These are phyloP conservation scores for Trichoderma aggressivum DNA, from an alignment of 2,329 filamentous ascomycete species.

Conservation along the genomic window DNA sequence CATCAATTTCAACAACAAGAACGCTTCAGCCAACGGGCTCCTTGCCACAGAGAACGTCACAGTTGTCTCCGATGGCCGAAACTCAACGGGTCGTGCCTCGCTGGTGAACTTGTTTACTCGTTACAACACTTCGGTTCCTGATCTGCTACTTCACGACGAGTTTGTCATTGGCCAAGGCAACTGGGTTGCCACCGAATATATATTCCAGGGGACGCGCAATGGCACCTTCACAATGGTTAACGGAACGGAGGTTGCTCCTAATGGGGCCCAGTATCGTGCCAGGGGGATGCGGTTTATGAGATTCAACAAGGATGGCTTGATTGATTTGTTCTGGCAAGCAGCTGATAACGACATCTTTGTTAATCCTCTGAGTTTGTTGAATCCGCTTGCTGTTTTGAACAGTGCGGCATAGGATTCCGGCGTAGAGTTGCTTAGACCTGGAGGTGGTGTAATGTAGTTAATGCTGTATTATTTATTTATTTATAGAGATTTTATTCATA, in stretches of 20 bases:
- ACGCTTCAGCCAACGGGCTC: not conserved
- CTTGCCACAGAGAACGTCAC: not conserved
- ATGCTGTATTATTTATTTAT: not conserved
- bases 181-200: conserved; percentile 5
- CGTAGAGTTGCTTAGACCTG: not conserved
- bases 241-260: not conserved
- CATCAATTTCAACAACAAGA: not conserved
- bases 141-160: not conserved
- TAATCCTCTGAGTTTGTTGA: not conserved
- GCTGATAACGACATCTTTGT: not conserved
- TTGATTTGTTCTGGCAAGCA: conserved; percentile 11
- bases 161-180: conserved; percentile 2
- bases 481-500: not conserved
- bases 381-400: not conserved
- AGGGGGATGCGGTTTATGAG: conserved; percentile 4
- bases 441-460: not conserved
- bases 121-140: conserved; percentile 1
- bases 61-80: conserved; percentile 1
- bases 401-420: not conserved
- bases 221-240: not conserved
- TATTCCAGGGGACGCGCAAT: not conserved
- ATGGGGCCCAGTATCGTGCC: not conserved
- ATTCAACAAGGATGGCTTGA: not conserved
- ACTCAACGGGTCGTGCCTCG: not conserved
- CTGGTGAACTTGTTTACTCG: not conserved